These are phyloP conservation scores for Pestalotiopsis sp. DNA, from an alignment of 2,329 filamentous ascomycete genomes.

Conservation along the genomic window DNA sequence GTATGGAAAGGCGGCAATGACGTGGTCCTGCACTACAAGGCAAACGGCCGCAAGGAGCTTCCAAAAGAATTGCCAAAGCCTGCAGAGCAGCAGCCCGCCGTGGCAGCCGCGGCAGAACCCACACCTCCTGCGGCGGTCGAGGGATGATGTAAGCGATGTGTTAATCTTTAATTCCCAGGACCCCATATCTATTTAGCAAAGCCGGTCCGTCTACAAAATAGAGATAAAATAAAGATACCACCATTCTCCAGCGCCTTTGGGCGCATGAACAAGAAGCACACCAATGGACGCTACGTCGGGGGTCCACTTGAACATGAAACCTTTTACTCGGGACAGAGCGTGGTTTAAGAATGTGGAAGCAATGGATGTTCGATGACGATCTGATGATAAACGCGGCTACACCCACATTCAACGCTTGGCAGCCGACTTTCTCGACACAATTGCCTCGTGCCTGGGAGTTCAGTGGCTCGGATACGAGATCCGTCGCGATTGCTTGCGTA, in stretches of 20 bases:
- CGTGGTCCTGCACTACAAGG: constrained; percentile 86
- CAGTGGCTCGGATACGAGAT: background rate
- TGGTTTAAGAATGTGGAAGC: too few species aligned
- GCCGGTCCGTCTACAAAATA: background rate
- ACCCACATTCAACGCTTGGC: background rate
- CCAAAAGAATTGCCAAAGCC: constrained; percentile 35
- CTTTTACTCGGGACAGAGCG: too few species aligned
- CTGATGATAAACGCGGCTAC: background rate
- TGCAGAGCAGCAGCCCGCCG: background rate
- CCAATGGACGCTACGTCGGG: too few species aligned
- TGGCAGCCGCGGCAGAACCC: background rate
- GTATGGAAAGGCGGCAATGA: constrained; percentile 96
- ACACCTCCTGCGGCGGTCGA: background rate
- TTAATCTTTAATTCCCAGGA: background rate
- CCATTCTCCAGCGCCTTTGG: background rate
- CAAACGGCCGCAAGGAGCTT: constrained; percentile 79
- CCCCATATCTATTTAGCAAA: background rate
- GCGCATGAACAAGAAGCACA: background rate
- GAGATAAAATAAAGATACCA: background rate
- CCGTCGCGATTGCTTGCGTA: background rate
- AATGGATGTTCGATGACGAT: too few species aligned
- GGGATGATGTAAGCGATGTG: background rate
- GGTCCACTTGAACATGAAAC: too few species aligned
- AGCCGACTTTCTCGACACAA: background rate
- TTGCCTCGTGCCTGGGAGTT: background rate